Evolutionary conservation across 768 basidiomycete genomes (phyloP).

Genomic region (Strobilomyces dryophilus): DNA sequence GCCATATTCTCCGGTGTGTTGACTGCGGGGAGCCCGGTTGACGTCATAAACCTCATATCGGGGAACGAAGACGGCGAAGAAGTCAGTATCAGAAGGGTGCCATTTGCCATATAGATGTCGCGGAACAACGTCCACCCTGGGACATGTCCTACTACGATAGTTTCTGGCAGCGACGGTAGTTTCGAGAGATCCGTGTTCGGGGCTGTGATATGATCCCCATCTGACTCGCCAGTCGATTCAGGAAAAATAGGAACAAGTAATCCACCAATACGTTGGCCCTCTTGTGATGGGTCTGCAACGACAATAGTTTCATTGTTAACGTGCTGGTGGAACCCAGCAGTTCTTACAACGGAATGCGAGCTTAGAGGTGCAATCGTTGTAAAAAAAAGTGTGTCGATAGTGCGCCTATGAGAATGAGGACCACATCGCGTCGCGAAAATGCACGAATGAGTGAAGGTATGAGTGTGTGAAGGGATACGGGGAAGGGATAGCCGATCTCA

Average conservation of each 20-base stretch:
- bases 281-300: neutral
- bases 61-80: constrained; percentile 43
- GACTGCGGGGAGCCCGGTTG: constrained; percentile 55
- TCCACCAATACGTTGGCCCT: constrained; percentile 4
- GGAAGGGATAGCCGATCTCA: neutral
- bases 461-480: neutral
- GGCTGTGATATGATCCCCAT: neutral
- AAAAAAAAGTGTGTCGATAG: constrained; percentile 53
- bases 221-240: neutral
- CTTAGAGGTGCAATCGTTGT: constrained; percentile 35
- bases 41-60: constrained; percentile 53
- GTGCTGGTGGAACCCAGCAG: constrained; percentile 15
- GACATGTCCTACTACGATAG: constrained; percentile 58
- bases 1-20: constrained; percentile 63
- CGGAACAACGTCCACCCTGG: constrained; percentile 85
- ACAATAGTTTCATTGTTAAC: neutral
- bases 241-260: neutral
- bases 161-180: constrained; percentile 40
- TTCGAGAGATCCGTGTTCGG: constrained; percentile 1
- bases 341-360: constrained; percentile 31
- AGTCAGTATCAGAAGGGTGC: constrained; percentile 70
- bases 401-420: constrained; percentile 58
- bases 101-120: constrained; percentile 82
- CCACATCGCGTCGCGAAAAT: constrained; percentile 51
- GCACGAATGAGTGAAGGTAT: constrained; percentile 39